These are phyloP conservation scores for Calocera cornea DNA, from an alignment of 768 basidiomycete species.

Conservation along the genomic window DNA sequence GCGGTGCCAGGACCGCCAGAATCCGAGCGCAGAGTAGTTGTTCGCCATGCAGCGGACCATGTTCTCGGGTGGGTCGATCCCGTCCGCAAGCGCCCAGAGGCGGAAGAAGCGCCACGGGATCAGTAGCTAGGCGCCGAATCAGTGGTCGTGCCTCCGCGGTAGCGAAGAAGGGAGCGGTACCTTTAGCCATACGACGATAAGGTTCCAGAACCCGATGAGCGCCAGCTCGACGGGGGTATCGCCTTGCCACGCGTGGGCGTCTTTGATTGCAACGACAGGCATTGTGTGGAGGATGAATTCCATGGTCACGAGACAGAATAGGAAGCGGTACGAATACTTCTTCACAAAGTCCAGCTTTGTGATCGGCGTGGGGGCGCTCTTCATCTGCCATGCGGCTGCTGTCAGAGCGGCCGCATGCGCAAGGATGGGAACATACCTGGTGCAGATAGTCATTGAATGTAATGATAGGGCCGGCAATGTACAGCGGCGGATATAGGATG, in stretches of 20 bases:
- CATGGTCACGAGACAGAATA: conserved; percentile 64
- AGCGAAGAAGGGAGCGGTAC: conserved; percentile 31
- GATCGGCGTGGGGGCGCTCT: conserved; percentile 36
- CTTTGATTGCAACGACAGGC: conserved; percentile 95
- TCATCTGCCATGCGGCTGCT: not conserved
- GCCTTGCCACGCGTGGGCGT: conserved; percentile 66
- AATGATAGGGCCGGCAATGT: conserved; percentile 91
- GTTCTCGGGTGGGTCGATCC: conserved; percentile 90
- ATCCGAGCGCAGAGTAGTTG: conserved; percentile 83
- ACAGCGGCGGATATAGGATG: conserved; percentile 81
- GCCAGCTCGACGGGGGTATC: conserved; percentile 65
- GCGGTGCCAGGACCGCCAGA: conserved; percentile 95
- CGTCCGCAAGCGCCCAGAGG: conserved; percentile 77
- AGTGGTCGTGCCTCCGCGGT: not conserved
- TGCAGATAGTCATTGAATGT: conserved; percentile 91
- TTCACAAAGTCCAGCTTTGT: conserved; percentile 28
- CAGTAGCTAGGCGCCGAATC: conserved; percentile 46
- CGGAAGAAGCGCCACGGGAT: conserved; percentile 97
- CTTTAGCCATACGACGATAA: conserved; percentile 93
- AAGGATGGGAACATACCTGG: conserved; percentile 46
- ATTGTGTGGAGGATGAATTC: conserved; percentile 85
- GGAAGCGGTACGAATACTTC: conserved; percentile 55
- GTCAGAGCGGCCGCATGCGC: not conserved
- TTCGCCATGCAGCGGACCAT: conserved; percentile 99
- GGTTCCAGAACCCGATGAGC: conserved; percentile 95